Conservation (phyloP, 2,329 filamentous ascomycete species). For the Aschersonia sp. region DNA sequence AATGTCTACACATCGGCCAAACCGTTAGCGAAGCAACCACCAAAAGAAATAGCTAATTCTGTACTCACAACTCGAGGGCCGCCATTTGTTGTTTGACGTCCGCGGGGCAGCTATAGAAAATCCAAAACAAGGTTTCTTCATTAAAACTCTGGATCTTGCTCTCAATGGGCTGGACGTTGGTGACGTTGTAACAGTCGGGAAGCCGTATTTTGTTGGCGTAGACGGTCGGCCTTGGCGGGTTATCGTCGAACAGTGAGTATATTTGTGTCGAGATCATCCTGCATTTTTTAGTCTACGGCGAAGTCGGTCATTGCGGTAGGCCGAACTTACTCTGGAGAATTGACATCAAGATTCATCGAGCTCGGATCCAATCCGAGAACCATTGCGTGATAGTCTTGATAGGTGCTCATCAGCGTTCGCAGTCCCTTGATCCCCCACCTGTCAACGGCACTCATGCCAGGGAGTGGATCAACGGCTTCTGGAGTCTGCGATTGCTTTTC, state of each 20-base stretch:
- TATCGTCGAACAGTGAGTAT: conserved; percentile 46
- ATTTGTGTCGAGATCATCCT: conserved; percentile 44
- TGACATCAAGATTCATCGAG: conserved; percentile 42
- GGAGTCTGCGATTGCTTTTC: conserved; percentile 23
- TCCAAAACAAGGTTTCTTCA: conserved; percentile 55
- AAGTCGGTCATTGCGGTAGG: too few relatives aligned
- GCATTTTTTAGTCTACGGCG: conserved; percentile 3
- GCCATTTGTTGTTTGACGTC: conserved; percentile 50
- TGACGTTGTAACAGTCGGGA: conserved; percentile 53
- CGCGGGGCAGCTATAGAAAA: conserved; percentile 52
- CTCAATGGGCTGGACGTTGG: conserved; percentile 50
- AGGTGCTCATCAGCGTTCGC: conserved; percentile 48
- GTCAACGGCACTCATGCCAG: conserved; percentile 46
- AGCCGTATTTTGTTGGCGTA: conserved; percentile 35
- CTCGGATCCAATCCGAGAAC: conserved; percentile 44
- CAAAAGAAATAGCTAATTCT: background rate
- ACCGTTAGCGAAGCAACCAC: background rate
- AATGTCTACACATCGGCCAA: conserved; percentile 28
- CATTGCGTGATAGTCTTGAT: conserved; percentile 46
- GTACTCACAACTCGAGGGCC: conserved; percentile 44
- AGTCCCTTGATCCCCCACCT: conserved; percentile 53
- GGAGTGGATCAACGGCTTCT: conserved; percentile 40
- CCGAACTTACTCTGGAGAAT: conserved; percentile 37
- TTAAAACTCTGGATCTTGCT: conserved; percentile 53
- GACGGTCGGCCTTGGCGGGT: conserved; percentile 41